phyloP scores from a whole-genome alignment of 345 rosid species.

The Populus davidiana region DNA sequence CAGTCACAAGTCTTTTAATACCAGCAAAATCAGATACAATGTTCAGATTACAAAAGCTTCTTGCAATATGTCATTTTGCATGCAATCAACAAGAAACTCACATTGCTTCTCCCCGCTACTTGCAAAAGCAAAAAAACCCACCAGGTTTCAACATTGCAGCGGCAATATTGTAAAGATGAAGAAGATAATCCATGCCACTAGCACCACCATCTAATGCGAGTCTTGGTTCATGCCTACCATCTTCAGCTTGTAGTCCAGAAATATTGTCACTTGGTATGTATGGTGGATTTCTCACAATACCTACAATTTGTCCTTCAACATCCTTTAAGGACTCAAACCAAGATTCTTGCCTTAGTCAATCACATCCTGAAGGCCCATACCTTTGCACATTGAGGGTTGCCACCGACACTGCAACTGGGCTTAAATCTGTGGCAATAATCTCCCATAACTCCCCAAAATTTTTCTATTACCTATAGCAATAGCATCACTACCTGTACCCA shows the following conservation, averaged over 20 bases:
- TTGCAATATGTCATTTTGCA: constrained; percentile 29
- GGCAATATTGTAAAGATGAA: constrained; percentile 59
- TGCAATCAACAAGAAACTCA: constrained; percentile 54
- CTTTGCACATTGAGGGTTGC: constrained; percentile 64
- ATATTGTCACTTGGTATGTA: constrained; percentile 71
- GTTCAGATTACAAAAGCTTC: constrained; percentile 47
- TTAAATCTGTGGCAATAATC: constrained; percentile 75
- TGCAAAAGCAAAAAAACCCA: constrained; percentile 81
- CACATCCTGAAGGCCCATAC: constrained; percentile 55
- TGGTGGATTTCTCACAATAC: constrained; percentile 85
- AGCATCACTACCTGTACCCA: constrained; percentile 90
- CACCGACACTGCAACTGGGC: constrained; percentile 57
- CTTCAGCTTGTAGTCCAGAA: constrained; percentile 75
- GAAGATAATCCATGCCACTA: constrained; percentile 66
- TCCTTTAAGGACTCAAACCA: constrained; percentile 79
- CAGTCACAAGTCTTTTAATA: constrained; percentile 58
- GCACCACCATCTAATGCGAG: constrained; percentile 89
- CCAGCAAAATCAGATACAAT: constrained; percentile 71
- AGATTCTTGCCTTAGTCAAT: constrained; percentile 65
- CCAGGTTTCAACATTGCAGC: constrained; percentile 67
- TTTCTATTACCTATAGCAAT: constrained; percentile 69
- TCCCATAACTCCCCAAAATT: constrained; percentile 38
- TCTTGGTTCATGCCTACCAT: constrained; percentile 79
- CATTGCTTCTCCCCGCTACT: constrained; percentile 81
- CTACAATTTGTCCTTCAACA: constrained; percentile 61